Percentiles rank a stretch among this genome's conserved stretches.
phyloP scores from a whole-genome alignment of 2,329 filamentous ascomycete genomes.

The Penicillium sp. region DNA sequence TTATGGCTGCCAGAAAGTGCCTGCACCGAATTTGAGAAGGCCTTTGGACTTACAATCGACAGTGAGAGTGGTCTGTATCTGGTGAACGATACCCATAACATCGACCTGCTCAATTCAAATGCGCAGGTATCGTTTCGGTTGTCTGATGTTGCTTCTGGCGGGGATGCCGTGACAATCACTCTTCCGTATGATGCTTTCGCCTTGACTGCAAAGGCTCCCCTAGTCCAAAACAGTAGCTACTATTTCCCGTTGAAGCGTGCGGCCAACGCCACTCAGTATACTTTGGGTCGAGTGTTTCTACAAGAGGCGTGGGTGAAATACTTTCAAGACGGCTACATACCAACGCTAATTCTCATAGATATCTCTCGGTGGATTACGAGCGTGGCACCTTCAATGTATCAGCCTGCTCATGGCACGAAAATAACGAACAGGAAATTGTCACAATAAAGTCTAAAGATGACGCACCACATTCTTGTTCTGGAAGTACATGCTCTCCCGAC shows the following conservation, averaged over 20 bases:
- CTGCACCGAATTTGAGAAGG: constrained; percentile 66
- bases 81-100: constrained; percentile 61
- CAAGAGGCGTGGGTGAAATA: constrained; percentile 59
- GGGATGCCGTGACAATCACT: constrained; percentile 20
- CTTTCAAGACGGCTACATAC: not conserved
- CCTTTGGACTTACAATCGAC: constrained; percentile 69
- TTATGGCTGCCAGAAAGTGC: constrained; percentile 55
- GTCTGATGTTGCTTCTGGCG: constrained; percentile 48
- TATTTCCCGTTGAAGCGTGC: constrained; percentile 70
- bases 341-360: constrained; percentile 36
- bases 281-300: constrained; percentile 69
- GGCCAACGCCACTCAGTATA: constrained; percentile 57
- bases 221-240: constrained; percentile 54
- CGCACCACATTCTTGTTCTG: constrained; percentile 8
- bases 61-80: constrained; percentile 66
- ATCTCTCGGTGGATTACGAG: constrained; percentile 62
- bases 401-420: constrained; percentile 19
- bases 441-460: constrained; percentile 17
- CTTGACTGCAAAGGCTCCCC: constrained; percentile 49
- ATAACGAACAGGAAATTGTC: constrained; percentile 17
- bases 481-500: constrained; percentile 6
- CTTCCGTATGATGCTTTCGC: constrained; percentile 54
- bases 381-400: constrained; percentile 58
- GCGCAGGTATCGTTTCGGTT: constrained; percentile 63
- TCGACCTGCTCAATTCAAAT: constrained; percentile 53